phyloP scores from a whole-genome alignment of 2,329 filamentous ascomycete genomes.

The Teratosphaeria gauchensis region DNA sequence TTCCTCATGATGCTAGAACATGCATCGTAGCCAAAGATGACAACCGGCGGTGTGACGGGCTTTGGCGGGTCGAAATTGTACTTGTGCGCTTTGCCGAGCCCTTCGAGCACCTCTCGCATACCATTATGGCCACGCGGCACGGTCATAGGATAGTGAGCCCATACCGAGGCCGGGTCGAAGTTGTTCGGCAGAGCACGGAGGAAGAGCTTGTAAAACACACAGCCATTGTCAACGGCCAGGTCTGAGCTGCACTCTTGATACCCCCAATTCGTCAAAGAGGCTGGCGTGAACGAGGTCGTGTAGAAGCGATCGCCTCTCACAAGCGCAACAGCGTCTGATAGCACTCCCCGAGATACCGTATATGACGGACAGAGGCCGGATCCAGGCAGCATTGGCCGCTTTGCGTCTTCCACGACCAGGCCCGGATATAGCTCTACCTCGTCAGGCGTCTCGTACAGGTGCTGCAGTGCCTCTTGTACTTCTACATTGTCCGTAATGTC shows the following conservation, averaged over 20 bases:
- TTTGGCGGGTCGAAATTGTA: constrained; percentile 30
- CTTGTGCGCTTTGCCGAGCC: constrained; percentile 31
- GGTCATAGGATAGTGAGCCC: constrained; percentile 42
- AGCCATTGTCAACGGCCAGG: constrained; percentile 37
- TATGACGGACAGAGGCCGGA: constrained; percentile 45
- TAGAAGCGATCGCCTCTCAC: constrained; percentile 53
- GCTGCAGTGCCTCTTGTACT: constrained; percentile 46
- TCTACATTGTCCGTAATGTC: constrained; percentile 50
- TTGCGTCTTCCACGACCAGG: constrained; percentile 51
- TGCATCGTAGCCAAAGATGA: constrained; percentile 38
- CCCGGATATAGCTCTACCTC: constrained; percentile 63
- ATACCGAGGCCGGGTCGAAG: constrained; percentile 39
- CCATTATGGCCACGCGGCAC: constrained; percentile 30
- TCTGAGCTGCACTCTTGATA: constrained; percentile 41
- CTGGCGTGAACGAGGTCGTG: constrained; percentile 34
- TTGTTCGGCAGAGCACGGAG: constrained; percentile 42
- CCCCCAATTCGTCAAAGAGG: constrained; percentile 31
- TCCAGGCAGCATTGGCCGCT: constrained; percentile 42
- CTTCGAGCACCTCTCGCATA: constrained; percentile 34
- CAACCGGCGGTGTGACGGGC: constrained; percentile 24
- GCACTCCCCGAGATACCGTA: constrained; percentile 46
- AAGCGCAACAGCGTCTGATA: constrained; percentile 51
- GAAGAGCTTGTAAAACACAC: constrained; percentile 44
- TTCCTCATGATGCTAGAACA: constrained; percentile 35
- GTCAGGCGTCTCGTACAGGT: constrained; percentile 54